Base-by-base conservation (phyloP, 768 basidiomycete genomes). In the Suillus subaureus region DNA sequence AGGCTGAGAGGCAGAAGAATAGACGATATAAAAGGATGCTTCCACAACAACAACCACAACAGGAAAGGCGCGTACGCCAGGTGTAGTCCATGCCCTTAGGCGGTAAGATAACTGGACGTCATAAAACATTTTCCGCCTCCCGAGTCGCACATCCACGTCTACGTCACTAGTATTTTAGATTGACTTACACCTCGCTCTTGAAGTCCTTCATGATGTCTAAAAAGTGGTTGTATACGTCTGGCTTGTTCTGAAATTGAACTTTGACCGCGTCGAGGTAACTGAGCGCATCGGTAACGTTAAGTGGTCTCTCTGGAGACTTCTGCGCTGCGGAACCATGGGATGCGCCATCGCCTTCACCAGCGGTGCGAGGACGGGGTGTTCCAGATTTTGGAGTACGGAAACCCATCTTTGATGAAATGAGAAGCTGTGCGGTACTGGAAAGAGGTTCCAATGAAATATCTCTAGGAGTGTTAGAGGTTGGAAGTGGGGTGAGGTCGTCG, bases 191-290 rank as follows among this genome's bases (percentile, higher is more conserved):
- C 79, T 97, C 94, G 72, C 94, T 94, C 81, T 99, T 99, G 79
- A 99, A 99, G 76, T 99, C 96, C 82, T 98, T 98, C 97, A 97
- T 97, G 74, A 97, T 96, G 76, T 97, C 94, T 78, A 96, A 78
- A 74, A 96, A 95, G 69, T 90, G 86, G 76, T 97, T 97, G 83
- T 97, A 97, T 33, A 97, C 94, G 72, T 96, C 93, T 23, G 95
- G 95, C 76, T 89, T 89, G 75, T 93, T 90, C 55, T 87, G 84
- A 76, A 97, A 97, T 80, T 95, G 92, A 51, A 87, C 83, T 82
- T 97, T 97, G 80, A 97, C 95, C 33, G 93, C 93, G 76, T 97
- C 95, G 70, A 97, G 87, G 73, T 97, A 97, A 72, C 89, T 90
- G 77, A 97, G 85, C 39, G 95, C 95, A 79, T 97, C 95, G 45